Percentiles rank a stretch among this genome's conserved stretches.
These are phyloP conservation scores for Aspergillus carlsbadensis DNA, from an alignment of 495 filamentous ascomycete species.

Conservation along the genomic window DNA sequence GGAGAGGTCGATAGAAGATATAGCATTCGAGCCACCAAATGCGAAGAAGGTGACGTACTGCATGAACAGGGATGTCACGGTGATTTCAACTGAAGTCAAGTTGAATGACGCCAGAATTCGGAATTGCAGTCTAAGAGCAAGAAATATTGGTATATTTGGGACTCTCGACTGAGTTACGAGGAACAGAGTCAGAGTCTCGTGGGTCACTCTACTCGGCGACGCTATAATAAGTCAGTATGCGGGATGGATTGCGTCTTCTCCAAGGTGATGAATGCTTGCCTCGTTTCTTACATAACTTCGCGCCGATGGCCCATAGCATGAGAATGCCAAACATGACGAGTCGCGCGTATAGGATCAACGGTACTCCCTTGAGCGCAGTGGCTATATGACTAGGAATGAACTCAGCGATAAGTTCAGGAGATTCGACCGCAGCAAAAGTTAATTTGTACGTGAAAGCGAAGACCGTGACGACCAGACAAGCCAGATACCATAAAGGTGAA, in stretches of 20 bases:
- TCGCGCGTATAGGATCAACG: slow-evolving; percentile 40
- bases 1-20: slow-evolving; percentile 82
- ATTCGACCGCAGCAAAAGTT: slow-evolving; percentile 76
- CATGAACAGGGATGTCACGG: slow-evolving; percentile 62
- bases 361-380: slow-evolving; percentile 51
- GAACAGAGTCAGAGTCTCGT: slow-evolving; percentile 72
- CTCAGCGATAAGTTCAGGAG: slow-evolving; percentile 74
- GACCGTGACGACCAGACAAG: slow-evolving; percentile 28
- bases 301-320: slow-evolving; percentile 26
- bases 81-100: slow-evolving; percentile 55
- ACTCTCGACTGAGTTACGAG: slow-evolving; percentile 82
- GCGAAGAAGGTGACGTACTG: slow-evolving; percentile 84
- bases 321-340: slow-evolving; percentile 50
- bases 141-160: slow-evolving; percentile 79
- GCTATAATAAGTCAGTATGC: slow-evolving; percentile 12
- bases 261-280: slow-evolving; percentile 17
- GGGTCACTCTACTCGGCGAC: slow-evolving; percentile 38
- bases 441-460: slow-evolving; percentile 81
- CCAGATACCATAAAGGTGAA: slow-evolving; percentile 24
- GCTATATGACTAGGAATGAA: slow-evolving; percentile 45
- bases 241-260: no score
- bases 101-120: slow-evolving; percentile 47
- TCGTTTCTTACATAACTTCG: neutral
- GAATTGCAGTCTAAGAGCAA: slow-evolving; percentile 64
- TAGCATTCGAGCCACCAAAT: slow-evolving; percentile 87